Conservation (phyloP, 371 early-diverging fungal genomes). For the Mucor piriformis region DNA sequence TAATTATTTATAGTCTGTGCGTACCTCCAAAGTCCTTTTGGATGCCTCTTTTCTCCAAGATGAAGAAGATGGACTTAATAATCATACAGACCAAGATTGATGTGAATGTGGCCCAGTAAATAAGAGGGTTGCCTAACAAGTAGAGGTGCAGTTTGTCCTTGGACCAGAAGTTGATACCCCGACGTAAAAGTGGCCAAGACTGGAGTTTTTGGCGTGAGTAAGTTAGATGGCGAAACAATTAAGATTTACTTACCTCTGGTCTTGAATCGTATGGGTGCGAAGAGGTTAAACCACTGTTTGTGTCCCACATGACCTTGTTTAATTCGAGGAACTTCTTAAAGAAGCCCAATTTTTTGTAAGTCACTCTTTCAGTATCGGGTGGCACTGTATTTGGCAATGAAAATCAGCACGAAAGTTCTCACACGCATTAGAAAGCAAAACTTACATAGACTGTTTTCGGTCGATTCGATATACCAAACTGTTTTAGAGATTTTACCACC, state of each 20-base stretch:
- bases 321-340: constrained; percentile 84
- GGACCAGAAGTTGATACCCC: constrained; percentile 96
- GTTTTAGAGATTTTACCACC: constrained; percentile 66
- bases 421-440: background rate
- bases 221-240: background rate
- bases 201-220: constrained; percentile 6
- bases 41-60: constrained; percentile 78
- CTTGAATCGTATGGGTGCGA: constrained; percentile 94
- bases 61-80: constrained; percentile 62
- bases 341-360: constrained; percentile 69
- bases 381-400: constrained; percentile 39
- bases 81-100: constrained; percentile 65
- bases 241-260: constrained; percentile 54
- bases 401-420: constrained; percentile 1
- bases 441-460: constrained; percentile 54
- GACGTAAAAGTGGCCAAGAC: constrained; percentile 87
- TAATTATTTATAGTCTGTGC: background rate
- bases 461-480: constrained; percentile 70
- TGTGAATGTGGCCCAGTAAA: constrained; percentile 85
- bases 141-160: constrained; percentile 81
- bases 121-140: constrained; percentile 95
- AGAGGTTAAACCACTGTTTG: constrained; percentile 86
- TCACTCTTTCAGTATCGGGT: constrained; percentile 50
- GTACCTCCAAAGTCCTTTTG: constrained; percentile 61
- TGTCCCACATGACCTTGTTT: constrained; percentile 86